Base-by-base conservation (phyloP, 2,329 filamentous ascomycete species). In the Fusarium verticillioides region DNA sequence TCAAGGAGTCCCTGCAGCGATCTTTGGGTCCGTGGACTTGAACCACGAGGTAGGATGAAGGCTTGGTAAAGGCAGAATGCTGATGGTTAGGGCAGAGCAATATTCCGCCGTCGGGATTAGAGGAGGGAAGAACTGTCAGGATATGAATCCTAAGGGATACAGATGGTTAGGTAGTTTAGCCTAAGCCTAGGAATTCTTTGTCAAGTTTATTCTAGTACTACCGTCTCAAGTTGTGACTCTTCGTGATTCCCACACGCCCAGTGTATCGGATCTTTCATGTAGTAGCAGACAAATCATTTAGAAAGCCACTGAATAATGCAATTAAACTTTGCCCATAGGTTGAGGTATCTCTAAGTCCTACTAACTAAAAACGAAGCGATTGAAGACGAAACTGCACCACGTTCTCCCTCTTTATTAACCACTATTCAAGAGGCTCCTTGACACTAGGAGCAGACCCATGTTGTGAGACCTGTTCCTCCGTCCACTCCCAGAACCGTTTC, bases 401-500 rank as follows among this genome's bases (percentile, higher is more conserved):
- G 2, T 2, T 1, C 5, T 4, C 21, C 21, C 11, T 50, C 4
- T 3, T 13, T 9, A 7, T 7, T 2, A 10, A 12, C 18, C 18
- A 15, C 4, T 52, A 52, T 4, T 3, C 2, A 26, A 11, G 9
- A 4, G 19, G 21, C 47, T 50, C 23, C 5, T 54, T 54, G 19
- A 1, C 11, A 19, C 16, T 5, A 13, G 47, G 2, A 50, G 11
- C 10, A 19, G 50, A 13, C 1, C 0, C 5, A 28, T 30, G 1
- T 9, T 18, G 23, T 5, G 23, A 28, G 7, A 54, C 13, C 5
- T 84, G 81, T 26, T 78, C 78, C 58, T 83, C 79, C 1, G 76
- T 79, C 84, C 83, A 85, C 7, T 82, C 76, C 82, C 81, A 85
- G 32, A 84, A 84, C 19, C 78, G 73, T 26, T 74, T 72, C 0